These are phyloP conservation scores for Calonectria pseudoreteaudii DNA, from an alignment of 2,329 filamentous ascomycete genomes.

Conservation along the genomic window DNA sequence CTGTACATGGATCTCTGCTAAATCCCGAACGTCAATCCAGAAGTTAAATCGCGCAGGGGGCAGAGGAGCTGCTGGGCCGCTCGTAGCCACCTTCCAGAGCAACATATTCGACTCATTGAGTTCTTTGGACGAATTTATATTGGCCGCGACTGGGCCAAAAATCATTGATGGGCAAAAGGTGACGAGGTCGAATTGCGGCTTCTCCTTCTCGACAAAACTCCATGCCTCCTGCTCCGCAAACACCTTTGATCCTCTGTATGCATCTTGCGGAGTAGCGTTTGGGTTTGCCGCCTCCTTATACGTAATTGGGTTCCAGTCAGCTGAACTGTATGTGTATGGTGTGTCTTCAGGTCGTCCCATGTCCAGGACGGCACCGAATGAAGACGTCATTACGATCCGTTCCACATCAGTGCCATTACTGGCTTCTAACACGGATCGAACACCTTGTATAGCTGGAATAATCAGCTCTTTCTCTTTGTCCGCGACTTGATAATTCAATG, in stretches of 20 bases:
- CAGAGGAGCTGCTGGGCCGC: background rate
- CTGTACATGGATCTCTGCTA: constrained; percentile 22
- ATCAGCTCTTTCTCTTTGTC: constrained; percentile 29
- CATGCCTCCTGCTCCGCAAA: constrained; percentile 21
- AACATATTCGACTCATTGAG: constrained; percentile 22
- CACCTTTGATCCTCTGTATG: constrained; percentile 24
- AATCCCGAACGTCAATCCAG: constrained; percentile 26
- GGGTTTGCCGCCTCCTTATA: constrained; percentile 14
- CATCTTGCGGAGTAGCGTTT: constrained; percentile 15
- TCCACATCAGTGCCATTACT: background rate
- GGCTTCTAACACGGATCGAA: constrained; percentile 19
- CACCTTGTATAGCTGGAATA: constrained; percentile 15
- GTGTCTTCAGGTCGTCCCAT: constrained; percentile 9
- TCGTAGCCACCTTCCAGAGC: constrained; percentile 17
- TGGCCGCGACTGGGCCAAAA: constrained; percentile 11
- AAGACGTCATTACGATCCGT: constrained; percentile 21
- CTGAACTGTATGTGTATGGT: constrained; percentile 17
- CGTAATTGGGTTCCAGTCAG: constrained; percentile 29
- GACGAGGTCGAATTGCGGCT: constrained; percentile 22
- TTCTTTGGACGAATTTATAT: constrained; percentile 4
- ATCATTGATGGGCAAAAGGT: constrained; percentile 26
- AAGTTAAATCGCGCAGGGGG: constrained; percentile 26
- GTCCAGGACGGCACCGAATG: constrained; percentile 22
- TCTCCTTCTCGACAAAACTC: constrained; percentile 14
- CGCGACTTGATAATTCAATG: constrained; percentile 20